Percentiles rank a stretch among this genome's conserved stretches.
These are phyloP conservation scores for Phlyctochytrium planicorne DNA, from an alignment of 192 early-diverging fungal species.

Conservation along the genomic window DNA sequence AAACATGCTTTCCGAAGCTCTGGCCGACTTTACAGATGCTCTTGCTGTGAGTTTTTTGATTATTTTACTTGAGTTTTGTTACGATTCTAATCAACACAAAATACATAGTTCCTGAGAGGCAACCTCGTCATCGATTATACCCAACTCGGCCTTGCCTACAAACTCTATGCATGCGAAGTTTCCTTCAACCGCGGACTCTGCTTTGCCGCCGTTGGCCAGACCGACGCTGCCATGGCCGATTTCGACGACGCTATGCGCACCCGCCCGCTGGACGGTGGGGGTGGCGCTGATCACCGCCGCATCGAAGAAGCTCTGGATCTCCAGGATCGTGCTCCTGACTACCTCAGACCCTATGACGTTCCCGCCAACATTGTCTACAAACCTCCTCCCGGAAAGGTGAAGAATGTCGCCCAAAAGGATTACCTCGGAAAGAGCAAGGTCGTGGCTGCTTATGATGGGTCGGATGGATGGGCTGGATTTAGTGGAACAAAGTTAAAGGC, in stretches of 20 bases:
- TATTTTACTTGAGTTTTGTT: too few relatives aligned
- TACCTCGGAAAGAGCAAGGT: constrained; percentile 81
- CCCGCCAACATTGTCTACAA: constrained; percentile 77
- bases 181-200: constrained; percentile 89
- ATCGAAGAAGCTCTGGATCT: constrained; percentile 49
- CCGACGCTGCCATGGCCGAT: constrained; percentile 68
- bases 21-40: constrained; percentile 79
- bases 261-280: constrained; percentile 13
- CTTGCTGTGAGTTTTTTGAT: constrained; percentile 53
- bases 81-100: too few relatives aligned
- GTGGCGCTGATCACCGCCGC: constrained; percentile 21
- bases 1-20: constrained; percentile 67
- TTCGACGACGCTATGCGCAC: constrained; percentile 59
- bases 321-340: constrained; percentile 31
- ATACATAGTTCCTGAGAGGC: constrained; percentile 49
- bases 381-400: constrained; percentile 80
- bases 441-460: constrained; percentile 70
- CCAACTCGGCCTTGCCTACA: constrained; percentile 89
- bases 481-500: constrained; percentile 50
- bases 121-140: constrained; percentile 92
- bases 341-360: constrained; percentile 48
- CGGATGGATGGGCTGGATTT: constrained; percentile 65
- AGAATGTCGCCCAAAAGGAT: constrained; percentile 76
- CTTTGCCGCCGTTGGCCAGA: constrained; percentile 71
- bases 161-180: constrained; percentile 86